Base-by-base conservation (phyloP, 2,329 filamentous ascomycete genomes). In the Ceratocystis lukuohia region DNA sequence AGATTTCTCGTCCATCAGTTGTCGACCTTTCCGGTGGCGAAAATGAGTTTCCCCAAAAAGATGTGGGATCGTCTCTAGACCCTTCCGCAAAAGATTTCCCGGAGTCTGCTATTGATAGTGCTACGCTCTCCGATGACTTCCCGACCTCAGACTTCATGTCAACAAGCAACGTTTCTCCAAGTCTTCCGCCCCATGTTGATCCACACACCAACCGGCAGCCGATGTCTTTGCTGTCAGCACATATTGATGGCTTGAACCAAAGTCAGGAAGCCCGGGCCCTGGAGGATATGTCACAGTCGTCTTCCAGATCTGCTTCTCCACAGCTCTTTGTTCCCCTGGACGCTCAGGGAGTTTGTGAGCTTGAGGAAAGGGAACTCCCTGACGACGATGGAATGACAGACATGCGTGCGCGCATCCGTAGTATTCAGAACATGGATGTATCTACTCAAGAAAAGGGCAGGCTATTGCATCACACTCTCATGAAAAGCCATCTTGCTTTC, bases 341-440 rank as follows among this genome's bases (percentile, higher is more conserved):
- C 17, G 25, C 25, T 7, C 33, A 48, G 44, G 57, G 44, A 22
- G 41, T 61, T 17, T 48, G 22, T 7, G 44, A 53, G 4, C 17
- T 63, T 5, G 66, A 45, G 45, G 50, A 64, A 44, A 53, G 44
- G n/a, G 61, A 62, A 65, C 61, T 59, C 68, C 88, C 89, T 0
- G 89, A 87, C 72, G 88, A 93, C 72, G 89, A 94, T 78, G 89
- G 89, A 57, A 92, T 90, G 86, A 79, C 82, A 20, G 75, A 77
- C 65, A 74, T 93, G 71, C 80, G 89, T 71, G 80, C 77, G 69
- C 84, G 83, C 69, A 91, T 94, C 70, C 80, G 88, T 68, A 78
- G 78, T 25, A 87, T 93, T 69, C 87, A 90, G 73, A 78, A 81
- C 30, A 80, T 80, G 70, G 78, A 84, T 28, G 78, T 86, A 61